Conservation (phyloP, 2,329 filamentous ascomycete genomes). For the Arachnomyces sp. region DNA sequence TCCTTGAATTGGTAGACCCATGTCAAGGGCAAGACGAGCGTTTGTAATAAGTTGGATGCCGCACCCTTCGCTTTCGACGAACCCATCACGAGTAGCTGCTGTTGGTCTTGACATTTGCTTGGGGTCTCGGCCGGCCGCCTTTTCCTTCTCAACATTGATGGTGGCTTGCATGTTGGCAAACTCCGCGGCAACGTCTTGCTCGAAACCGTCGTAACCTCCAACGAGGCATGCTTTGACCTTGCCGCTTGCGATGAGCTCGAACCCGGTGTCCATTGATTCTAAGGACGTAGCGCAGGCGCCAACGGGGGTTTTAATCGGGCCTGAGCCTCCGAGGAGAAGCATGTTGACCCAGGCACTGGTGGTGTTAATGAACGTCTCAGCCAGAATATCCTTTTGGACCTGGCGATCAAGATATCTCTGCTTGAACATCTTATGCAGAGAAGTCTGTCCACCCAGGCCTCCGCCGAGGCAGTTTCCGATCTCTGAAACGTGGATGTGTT, state of each 20-base stretch:
- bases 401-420: slow-evolving; percentile 23
- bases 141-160: slow-evolving; percentile 22
- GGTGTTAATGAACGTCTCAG: slow-evolving; percentile 31
- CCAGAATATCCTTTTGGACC: slow-evolving; percentile 27
- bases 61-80: slow-evolving; percentile 30
- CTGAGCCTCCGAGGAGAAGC: slow-evolving; percentile 30
- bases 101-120: slow-evolving; percentile 30
- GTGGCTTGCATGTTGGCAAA: slow-evolving; percentile 31
- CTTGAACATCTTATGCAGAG: slow-evolving; percentile 22
- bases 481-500: slow-evolving; percentile 30
- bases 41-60: slow-evolving; percentile 29
- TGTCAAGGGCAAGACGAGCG: slow-evolving; percentile 26
- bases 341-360: slow-evolving; percentile 35
- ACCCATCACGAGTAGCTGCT: slow-evolving; percentile 25
- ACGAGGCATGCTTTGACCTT: slow-evolving; percentile 26
- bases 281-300: slow-evolving; percentile 33
- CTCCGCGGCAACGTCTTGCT: slow-evolving; percentile 29
- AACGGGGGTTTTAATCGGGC: slow-evolving; percentile 29
- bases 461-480: slow-evolving; percentile 29
- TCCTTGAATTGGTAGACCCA: slow-evolving; percentile 15
- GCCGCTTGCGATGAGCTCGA: slow-evolving; percentile 24
- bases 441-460: slow-evolving; percentile 21
- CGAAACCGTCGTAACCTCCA: slow-evolving; percentile 29
- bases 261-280: slow-evolving; percentile 29
- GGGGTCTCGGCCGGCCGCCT: slow-evolving; percentile 20